These are phyloP conservation scores for Aciculosporium take DNA, from an alignment of 2,329 filamentous ascomycete genomes.

Conservation along the genomic window DNA sequence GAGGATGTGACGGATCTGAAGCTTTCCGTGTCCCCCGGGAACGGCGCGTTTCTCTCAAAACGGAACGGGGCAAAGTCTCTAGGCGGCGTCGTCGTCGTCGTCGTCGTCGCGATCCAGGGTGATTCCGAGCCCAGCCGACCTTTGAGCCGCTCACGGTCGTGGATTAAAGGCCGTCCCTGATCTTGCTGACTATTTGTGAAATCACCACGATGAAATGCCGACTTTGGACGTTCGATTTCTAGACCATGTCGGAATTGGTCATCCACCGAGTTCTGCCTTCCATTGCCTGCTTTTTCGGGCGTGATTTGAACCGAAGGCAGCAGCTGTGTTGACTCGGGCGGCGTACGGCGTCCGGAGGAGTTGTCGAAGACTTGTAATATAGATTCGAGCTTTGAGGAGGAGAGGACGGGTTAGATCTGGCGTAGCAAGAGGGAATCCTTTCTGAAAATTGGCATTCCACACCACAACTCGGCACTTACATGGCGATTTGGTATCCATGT, in stretches of 20 bases:
- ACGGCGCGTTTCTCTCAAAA: slow-evolving; percentile 21
- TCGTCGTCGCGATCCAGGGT: slow-evolving; percentile 41
- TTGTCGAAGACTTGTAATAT: slow-evolving; percentile 15
- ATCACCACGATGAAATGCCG: slow-evolving; percentile 54
- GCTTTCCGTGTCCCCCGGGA: slow-evolving; percentile 20
- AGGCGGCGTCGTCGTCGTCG: slow-evolving; percentile 43
- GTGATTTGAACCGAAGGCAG: slow-evolving; percentile 34
- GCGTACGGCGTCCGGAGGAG: slow-evolving; percentile 15
- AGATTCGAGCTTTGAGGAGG: slow-evolving; percentile 23
- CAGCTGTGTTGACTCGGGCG: slow-evolving; percentile 25
- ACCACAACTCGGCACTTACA: slow-evolving; percentile 25
- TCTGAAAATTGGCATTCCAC: background rate
- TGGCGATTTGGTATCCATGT: slow-evolving; percentile 55
- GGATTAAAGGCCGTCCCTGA: slow-evolving; percentile 6
- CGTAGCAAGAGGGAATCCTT: background rate
- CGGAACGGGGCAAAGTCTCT: slow-evolving; percentile 34
- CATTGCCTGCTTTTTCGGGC: slow-evolving; percentile 25
- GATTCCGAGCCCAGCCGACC: background rate
- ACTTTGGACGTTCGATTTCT: slow-evolving; percentile 69
- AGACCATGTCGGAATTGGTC: slow-evolving; percentile 38
- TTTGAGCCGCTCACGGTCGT: background rate
- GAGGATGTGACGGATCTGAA: slow-evolving; percentile 34
- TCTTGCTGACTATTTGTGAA: slow-evolving; percentile 34
- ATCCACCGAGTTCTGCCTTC: slow-evolving; percentile 14
- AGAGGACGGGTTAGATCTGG: background rate